Evolutionary conservation across 1,284 basidiomycete species (phyloP).

Genomic region (Hortiboletus rubellus): DNA sequence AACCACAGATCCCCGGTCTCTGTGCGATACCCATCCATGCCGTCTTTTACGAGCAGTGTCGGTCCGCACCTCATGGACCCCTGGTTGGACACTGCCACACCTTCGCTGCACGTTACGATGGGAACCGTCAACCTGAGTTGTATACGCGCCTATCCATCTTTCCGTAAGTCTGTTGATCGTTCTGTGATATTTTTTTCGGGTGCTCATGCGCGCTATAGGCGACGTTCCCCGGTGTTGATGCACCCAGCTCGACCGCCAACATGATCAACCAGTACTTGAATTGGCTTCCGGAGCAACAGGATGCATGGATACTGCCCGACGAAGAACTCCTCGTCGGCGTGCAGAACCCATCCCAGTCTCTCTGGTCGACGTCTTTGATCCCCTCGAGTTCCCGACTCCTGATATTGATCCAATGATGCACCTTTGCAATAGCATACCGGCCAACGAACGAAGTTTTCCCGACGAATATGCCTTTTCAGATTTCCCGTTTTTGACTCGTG

Average conservation of each 20-base stretch:
- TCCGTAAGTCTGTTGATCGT: background rate
- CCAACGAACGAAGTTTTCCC: background rate
- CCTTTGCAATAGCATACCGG: background rate
- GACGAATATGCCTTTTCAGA: background rate
- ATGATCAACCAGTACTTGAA: conserved; percentile 2
- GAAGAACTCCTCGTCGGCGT: background rate
- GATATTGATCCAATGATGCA: background rate
- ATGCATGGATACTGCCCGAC: background rate
- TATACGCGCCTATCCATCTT: conserved; percentile 2
- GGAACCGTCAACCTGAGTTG: conserved; percentile 3
- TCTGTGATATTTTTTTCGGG: background rate
- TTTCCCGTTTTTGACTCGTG: conserved; percentile 2
- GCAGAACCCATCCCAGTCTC: background rate
- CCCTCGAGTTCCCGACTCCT: background rate
- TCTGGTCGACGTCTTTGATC: background rate
- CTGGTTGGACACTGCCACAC: background rate
- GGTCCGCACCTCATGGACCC: conserved; percentile 3
- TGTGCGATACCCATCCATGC: conserved; percentile 6
- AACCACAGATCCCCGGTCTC: conserved; percentile 2
- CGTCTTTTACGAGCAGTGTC: conserved; percentile 2
- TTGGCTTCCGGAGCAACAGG: conserved; percentile 1
- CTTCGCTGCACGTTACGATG: background rate
- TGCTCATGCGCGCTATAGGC: background rate
- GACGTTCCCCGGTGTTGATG: background rate
- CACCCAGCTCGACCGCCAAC: background rate